phyloP scores from a whole-genome alignment of 768 basidiomycete species.

The Boletus insuetus region DNA sequence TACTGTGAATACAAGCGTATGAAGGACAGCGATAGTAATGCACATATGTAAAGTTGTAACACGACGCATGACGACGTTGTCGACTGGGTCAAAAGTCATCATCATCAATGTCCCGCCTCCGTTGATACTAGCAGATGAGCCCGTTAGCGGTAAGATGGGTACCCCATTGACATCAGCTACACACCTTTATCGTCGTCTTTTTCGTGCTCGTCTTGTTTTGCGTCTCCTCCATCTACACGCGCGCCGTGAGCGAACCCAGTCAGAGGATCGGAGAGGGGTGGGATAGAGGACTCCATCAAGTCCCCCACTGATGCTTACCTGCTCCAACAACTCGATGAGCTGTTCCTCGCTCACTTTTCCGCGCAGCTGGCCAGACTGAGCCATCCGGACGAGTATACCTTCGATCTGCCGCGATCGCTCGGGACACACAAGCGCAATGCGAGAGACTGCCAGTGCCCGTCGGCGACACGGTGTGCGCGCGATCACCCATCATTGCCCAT shows the following conservation, averaged over 20 bases:
- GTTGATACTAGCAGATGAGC: conserved; percentile 47
- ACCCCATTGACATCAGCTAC: background rate
- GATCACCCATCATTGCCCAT: background rate
- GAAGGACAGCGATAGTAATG: background rate
- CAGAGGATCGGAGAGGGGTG: too few species aligned
- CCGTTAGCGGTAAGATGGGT: background rate
- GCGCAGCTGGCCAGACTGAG: conserved; percentile 76
- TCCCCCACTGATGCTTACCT: conserved; percentile 44
- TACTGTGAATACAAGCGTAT: background rate
- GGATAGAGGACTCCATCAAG: background rate
- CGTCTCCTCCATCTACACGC: conserved; percentile 51
- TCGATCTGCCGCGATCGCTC: conserved; percentile 81
- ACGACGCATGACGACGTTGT: background rate
- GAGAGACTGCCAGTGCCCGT: conserved; percentile 54
- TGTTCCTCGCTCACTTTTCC: conserved; percentile 76
- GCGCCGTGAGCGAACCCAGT: conserved; percentile 3
- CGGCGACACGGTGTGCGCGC: background rate
- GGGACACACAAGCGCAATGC: conserved; percentile 84
- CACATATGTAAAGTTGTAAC: background rate
- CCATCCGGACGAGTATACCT: conserved; percentile 74
- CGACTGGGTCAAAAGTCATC: conserved; percentile 43
- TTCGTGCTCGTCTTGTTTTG: conserved; percentile 46
- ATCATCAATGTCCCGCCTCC: conserved; percentile 64
- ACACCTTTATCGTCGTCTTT: conserved; percentile 62
- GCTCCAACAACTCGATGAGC: conserved; percentile 81